Base-by-base conservation (phyloP, 805 yeast genomes). In the Candida maris region DNA sequence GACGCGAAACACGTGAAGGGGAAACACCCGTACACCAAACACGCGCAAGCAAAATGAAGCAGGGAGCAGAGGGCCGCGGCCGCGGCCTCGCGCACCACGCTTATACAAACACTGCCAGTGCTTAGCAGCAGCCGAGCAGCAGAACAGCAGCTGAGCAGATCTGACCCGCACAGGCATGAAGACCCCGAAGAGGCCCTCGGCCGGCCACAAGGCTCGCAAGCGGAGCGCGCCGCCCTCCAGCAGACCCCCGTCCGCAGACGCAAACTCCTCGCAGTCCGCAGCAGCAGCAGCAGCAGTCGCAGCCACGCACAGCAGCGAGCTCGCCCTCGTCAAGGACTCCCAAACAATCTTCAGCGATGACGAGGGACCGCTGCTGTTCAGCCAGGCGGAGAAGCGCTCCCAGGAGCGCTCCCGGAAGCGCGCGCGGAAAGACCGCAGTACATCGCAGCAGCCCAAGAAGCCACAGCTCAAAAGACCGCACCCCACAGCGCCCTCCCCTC, bases 261-360 rank as follows among this genome's bases (percentile, higher is more conserved):
- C 10, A 9, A n/a, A 25, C 10, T 10, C 38, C 9, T 7, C 12
- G 12, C 18, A 26, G 4, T n/a, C n/a, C n/a, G n/a, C n/a, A n/a
- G n/a, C n/a, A n/a, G n/a, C n/a, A n/a, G n/a, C n/a, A n/a, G n/a
- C n/a, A n/a, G n/a, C n/a, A n/a, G n/a, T n/a, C n/a, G n/a, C n/a
- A n/a, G 20, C 27, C 15, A n/a, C 32, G n/a, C 37, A 31, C 10
- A 40, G 35, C 14, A 39, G 37, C n/a, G 35, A 35, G 3, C 30
- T 41, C 16, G 37, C 48, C 3, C 39, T 45, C n/a, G 38, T 48
- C 22, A 48, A 45, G 21, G 49, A 39, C 24, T 39, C 45, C 5
- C 47, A 45, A 27, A 45, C 52, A 1, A 27, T 48, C 6, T 48
- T 48, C 27, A 43, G 48, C 24, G 52, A 48, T 24, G 52, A 45